Evolutionary conservation across 495 filamentous ascomycete species (phyloP), one percentile per base, ranked within the genome.

Genomic region (Glarea lozoyensis): DNA sequence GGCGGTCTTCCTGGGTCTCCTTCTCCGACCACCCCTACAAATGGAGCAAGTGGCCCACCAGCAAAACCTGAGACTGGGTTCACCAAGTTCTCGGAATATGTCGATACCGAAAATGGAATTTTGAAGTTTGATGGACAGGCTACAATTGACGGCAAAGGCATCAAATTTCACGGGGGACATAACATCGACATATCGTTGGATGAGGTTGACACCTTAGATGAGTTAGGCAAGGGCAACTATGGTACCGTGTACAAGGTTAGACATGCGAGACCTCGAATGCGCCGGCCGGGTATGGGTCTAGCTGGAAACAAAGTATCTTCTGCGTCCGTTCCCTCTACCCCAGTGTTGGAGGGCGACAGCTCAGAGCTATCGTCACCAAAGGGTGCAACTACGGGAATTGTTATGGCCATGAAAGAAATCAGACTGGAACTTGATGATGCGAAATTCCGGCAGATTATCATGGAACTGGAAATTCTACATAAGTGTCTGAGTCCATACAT

Each of bases 331-430:
- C 61, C 60, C 39, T 42, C 53, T 15, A 42, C 50, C 9, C 52
- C 50, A 10, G 23, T 53, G 3, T 20, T 46, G 4, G 17, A 35
- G 10, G 48, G 52, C 7, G 29, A 38, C 31, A 38, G 50, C 11
- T 45, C 37, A n/a, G 7, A 20, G 21, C 48, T 49, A 29, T 16
- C 35, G 50, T 52, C 31, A 50, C 59, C 43, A 61, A 61, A 40
- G 4, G 41, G 38, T 21, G 33, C 37, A 12, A 47, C 53, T 7
- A 78, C 78, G 0, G 88, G 88, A 3, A 69, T 84, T 21, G 69
- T 93, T 50, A 99, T 99, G 92, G 92, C 92, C 11, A 97, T 99
- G 92, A 97, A 99, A 56, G 92, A 99, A 62, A 93, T 97, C 44
- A 77, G 92, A n/a, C 67, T 99, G 18, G 92, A 99, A 59, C 67